Percentiles rank a stretch among this genome's conserved stretches.
Evolutionary conservation across 768 basidiomycete genomes (phyloP).

Genomic region (Trametes maxima): DNA sequence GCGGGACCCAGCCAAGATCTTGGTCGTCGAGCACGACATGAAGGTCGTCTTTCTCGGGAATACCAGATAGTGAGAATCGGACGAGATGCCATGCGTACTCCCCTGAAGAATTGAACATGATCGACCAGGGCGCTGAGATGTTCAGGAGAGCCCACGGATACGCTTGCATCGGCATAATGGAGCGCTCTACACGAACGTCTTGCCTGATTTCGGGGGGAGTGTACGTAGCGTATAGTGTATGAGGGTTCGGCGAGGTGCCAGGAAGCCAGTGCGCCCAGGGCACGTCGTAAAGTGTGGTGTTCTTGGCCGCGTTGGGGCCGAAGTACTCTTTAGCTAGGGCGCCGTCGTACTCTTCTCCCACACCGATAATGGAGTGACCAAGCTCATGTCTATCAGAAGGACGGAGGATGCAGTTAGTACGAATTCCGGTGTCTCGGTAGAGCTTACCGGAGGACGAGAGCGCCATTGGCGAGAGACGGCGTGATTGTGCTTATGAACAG

Average conservation of each 20-base stretch:
- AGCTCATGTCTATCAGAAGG: slow-evolving; percentile 57
- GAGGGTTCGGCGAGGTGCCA: neutral
- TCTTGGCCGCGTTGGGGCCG: slow-evolving; percentile 62
- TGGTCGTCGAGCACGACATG: slow-evolving; percentile 60
- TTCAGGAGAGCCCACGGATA: slow-evolving; percentile 81
- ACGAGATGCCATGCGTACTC: slow-evolving; percentile 60
- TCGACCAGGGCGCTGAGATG: slow-evolving; percentile 57
- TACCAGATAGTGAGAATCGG: slow-evolving; percentile 72
- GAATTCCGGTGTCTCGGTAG: no score
- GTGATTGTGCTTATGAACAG: slow-evolving; percentile 61
- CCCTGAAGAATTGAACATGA: slow-evolving; percentile 65
- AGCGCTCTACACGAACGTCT: slow-evolving; percentile 56
- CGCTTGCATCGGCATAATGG: slow-evolving; percentile 71
- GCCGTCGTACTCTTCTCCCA: slow-evolving; percentile 86
- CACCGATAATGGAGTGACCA: slow-evolving; percentile 76
- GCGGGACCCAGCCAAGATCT: slow-evolving; percentile 61
- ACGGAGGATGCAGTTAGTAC: neutral
- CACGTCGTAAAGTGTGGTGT: slow-evolving; percentile 40
- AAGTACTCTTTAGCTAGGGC: slow-evolving; percentile 61
- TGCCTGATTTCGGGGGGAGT: neutral
- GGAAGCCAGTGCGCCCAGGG: slow-evolving; percentile 79
- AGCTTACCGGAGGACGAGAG: slow-evolving; percentile 61
- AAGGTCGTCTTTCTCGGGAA: slow-evolving; percentile 57
- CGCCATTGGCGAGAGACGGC: slow-evolving; percentile 71
- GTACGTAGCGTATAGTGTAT: neutral